Evolutionary conservation across 495 filamentous ascomycete genomes (phyloP).

Genomic region (Podospora pseudoanserina): DNA sequence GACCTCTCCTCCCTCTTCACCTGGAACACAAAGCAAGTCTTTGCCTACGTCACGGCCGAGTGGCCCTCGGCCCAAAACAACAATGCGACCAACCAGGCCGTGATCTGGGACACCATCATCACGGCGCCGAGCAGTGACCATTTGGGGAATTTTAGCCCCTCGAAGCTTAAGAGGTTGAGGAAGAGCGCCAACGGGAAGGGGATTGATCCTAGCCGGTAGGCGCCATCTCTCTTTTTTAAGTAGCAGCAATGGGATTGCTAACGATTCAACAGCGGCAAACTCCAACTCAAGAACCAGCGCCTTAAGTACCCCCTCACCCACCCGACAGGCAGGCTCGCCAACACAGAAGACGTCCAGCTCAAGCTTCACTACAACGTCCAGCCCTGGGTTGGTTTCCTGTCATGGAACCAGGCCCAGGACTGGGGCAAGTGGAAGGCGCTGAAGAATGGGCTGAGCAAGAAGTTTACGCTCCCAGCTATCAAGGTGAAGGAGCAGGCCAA

Average conservation of each 20-base stretch:
- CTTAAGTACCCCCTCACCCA: conserved; percentile 95
- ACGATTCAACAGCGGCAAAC: conserved; percentile 50
- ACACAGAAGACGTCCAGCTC: conserved; percentile 67
- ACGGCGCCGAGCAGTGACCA: conserved; percentile 60
- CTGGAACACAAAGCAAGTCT: conserved; percentile 99
- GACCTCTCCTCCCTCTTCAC: conserved; percentile 91
- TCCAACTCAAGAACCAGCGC: conserved; percentile 72
- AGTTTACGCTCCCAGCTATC: conserved; percentile 70
- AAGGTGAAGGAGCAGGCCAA: conserved; percentile 52
- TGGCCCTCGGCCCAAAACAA: conserved; percentile 58
- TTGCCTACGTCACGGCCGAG: conserved; percentile 86
- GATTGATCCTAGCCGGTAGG: conserved; percentile 50
- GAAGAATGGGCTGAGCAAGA: conserved; percentile 57
- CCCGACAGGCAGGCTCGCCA: conserved; percentile 68
- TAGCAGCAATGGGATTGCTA: neutral
- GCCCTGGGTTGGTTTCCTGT: conserved; percentile 88
- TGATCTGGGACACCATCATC: conserved; percentile 96
- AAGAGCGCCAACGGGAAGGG: conserved; percentile 49
- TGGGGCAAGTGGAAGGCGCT: conserved; percentile 61
- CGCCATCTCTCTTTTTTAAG: neutral
- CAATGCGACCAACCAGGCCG: conserved; percentile 61
- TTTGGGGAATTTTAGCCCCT: conserved; percentile 50
- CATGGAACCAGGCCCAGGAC: conserved; percentile 64
- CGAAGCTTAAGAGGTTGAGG: conserved; percentile 49
- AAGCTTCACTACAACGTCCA: conserved; percentile 91